These are phyloP conservation scores for Penicillium sp. DNA, from an alignment of 2,329 filamentous ascomycete genomes.

Conservation along the genomic window DNA sequence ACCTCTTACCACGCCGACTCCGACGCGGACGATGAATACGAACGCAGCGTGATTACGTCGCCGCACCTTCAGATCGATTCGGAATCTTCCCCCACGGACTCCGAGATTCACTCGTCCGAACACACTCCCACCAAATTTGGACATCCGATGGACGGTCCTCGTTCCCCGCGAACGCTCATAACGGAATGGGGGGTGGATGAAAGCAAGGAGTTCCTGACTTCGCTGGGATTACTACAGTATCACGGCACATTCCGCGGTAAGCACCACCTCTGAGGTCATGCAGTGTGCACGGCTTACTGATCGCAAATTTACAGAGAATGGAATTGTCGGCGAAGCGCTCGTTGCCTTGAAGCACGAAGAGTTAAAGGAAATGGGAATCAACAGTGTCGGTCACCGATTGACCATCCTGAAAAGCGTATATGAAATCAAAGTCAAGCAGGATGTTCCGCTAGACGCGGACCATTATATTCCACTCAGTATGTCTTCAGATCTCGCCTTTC, in stretches of 20 bases:
- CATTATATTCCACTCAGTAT: conserved; percentile 91
- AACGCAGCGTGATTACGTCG: conserved; percentile 60
- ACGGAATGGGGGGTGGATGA: conserved; percentile 74
- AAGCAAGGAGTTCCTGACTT: conserved; percentile 83
- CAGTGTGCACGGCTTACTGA: background rate
- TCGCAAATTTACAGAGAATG: conserved; percentile 71
- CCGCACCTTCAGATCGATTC: conserved; percentile 60
- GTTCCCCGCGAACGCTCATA: conserved; percentile 58
- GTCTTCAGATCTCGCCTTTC: conserved; percentile 32
- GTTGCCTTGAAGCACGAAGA: conserved; percentile 89
- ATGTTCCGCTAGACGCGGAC: conserved; percentile 85
- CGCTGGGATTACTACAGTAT: conserved; percentile 80
- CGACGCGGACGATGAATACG: conserved; percentile 67
- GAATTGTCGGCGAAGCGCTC: conserved; percentile 88
- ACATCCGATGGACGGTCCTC: conserved; percentile 52
- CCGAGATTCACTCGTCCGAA: conserved; percentile 60
- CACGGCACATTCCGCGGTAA: conserved; percentile 79
- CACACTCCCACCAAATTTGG: conserved; percentile 65
- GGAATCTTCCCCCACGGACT: conserved; percentile 59
- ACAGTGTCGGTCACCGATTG: conserved; percentile 88
- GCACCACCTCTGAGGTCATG: conserved; percentile 34
- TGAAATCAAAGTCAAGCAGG: conserved; percentile 92
- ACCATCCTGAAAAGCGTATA: conserved; percentile 96
- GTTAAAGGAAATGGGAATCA: conserved; percentile 90
- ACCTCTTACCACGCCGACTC: conserved; percentile 63